phyloP scores from a whole-genome alignment of 1,139 yeast species.

The Diutina neorugosa region DNA sequence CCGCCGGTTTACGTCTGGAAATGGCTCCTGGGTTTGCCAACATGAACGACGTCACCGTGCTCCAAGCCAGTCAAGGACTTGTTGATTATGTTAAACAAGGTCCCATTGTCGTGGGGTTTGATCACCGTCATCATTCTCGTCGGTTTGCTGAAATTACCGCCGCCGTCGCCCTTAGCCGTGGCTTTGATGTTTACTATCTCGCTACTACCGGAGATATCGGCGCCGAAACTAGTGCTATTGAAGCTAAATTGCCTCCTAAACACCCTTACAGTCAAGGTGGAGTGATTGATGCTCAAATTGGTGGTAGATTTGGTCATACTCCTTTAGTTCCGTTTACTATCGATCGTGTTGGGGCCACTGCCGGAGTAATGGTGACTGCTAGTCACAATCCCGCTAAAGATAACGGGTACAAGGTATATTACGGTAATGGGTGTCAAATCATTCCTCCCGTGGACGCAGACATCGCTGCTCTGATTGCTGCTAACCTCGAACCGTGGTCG shows the following conservation, averaged over 20 bases:
- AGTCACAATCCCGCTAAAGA: conserved; percentile 91
- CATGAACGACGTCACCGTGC: conserved; percentile 81
- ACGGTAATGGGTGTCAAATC: conserved; percentile 89
- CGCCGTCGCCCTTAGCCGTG: conserved; percentile 54
- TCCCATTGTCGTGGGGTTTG: conserved; percentile 73
- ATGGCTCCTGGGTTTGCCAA: conserved; percentile 88
- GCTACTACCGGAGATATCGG: conserved; percentile 27
- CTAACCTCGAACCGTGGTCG: conserved; percentile 52
- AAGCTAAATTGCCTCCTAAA: conserved; percentile 9
- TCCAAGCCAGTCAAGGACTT: conserved; percentile 89
- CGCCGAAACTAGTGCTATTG: conserved; percentile 12
- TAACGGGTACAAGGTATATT: conserved; percentile 92
- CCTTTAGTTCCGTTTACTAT: conserved; percentile 89
- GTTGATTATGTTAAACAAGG: conserved; percentile 40
- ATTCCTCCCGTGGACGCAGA: conserved; percentile 80
- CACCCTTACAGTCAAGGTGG: not conserved
- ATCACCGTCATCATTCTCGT: conserved; percentile 73
- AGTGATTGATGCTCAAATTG: conserved; percentile 1
- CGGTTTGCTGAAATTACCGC: conserved; percentile 75
- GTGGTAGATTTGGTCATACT: conserved; percentile 50
- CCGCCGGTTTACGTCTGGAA: conserved; percentile 78
- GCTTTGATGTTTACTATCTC: conserved; percentile 57
- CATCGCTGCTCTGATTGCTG: conserved; percentile 53
- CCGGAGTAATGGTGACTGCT: conserved; percentile 94
- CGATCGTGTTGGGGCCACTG: conserved; percentile 47